Evolutionary conservation across 1,284 basidiomycete species (phyloP), one percentile per base, ranked within the genome.

Genomic region (Coniophora puteana): DNA sequence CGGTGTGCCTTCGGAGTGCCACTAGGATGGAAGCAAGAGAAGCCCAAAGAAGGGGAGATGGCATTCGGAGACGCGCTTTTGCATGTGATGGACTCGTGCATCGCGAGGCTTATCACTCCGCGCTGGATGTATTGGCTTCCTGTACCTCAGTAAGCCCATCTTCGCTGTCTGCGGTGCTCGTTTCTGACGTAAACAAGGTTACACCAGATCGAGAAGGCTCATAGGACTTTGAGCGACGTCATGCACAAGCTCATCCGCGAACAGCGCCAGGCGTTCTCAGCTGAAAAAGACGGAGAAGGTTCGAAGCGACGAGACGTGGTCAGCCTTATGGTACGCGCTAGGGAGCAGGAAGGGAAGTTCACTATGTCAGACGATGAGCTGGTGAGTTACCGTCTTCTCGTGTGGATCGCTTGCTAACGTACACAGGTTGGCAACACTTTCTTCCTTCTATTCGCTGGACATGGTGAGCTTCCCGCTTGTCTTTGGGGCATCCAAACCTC

Each of bases 391-490:
- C 6, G 13, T 17, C 6, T 3, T 8, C 11, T 5, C 5, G 6
- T 13, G 17, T 4, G 17, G 6, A 30, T 14, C 17, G 28, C 10
- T 30, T 36, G 22, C 16, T 5, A 36, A 20, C 25, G 12, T 35
- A 14, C 24, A 20, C 32, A 57, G 53, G 47, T 61, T 20, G 54
- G 51, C 4, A 62, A 65, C 36, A 53, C 52, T 5, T 64, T 61
- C 33, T 49, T 53, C 3, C 41, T 65, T 20, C 42, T 61, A 38
- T 58, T 64, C 36, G 59, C 61, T 34, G 62, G 62, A 6, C 59
- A 63, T 47, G 60, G 61, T 60, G 46, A 4, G 37, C 6, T 5
- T 28, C 14, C 18, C n/a, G 4, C 13, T 17, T 5, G 32, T 34
- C 4, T 17, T n/a, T 27, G 33, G 17, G 17, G 10, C 14, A 35